Base-by-base conservation (phyloP, 805 yeast genomes). In the Cyberlindnera xishuangbannaensis region DNA sequence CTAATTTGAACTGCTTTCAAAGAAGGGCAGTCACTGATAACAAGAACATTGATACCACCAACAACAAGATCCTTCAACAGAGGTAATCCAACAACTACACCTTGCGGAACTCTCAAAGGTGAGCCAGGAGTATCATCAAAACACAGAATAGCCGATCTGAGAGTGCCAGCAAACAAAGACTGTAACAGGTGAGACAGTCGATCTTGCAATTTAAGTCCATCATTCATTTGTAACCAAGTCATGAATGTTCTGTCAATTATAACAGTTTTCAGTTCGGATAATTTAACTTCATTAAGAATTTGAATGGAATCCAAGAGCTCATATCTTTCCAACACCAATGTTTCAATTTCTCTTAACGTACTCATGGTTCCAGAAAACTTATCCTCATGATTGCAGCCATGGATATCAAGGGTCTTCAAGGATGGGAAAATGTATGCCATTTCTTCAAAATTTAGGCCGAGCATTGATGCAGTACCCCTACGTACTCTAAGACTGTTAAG, bases 21-120 rank as follows among this genome's bases (percentile, higher is more conserved):
- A 4, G 6, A 5, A 4, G 40, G 40, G 14, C 40, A 36, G n/a
- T 28, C 26, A 10, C n/a, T 15, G 18, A 36, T 12, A 4, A 14
- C 8, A 3, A 36, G 18, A 11, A 15, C 23, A 11, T 23, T 27
- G 9, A 31, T 16, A 13, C 39, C 39, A 21, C 39, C 39, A 25
- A 36, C 26, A 16, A 27, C 34, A 7, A 28, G 4, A 2, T 31
- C 39, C 6, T 18, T 19, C 12, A 36, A 19, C 7, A 15, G 3
- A 5, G 12, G 15, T 13, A 34, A 13, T 9, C 25, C 23, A 2
- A 9, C 13, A 4, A 25, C 9, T 12, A 15, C 3, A 12, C 27
- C 4, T 3, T 9, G n/a, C 9, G 10, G 16, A 11, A 15, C 13
- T 15, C 12, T 15, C 13, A 13, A 7, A 3, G 15, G n/a, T 13